phyloP scores from a whole-genome alignment of 257 asterid genomes.

The Euphrasia confusa region DNA sequence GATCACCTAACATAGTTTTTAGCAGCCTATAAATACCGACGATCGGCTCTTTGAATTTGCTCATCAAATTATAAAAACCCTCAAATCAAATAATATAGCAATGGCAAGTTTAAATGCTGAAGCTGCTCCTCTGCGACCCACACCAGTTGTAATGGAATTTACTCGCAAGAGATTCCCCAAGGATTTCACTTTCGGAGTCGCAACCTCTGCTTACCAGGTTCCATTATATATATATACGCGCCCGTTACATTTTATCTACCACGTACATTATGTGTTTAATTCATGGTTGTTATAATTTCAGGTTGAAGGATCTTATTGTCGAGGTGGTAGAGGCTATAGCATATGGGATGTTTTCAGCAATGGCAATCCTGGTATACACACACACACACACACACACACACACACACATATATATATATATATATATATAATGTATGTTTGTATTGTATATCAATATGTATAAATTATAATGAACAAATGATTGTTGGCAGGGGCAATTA shows the following conservation, averaged over 20 bases:
- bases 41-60: too few species aligned
- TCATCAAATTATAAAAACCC: too few species aligned
- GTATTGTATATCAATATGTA: too few species aligned
- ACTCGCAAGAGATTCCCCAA: neutral
- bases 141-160: neutral
- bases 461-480: neutral
- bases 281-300: neutral
- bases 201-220: neutral
- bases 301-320: constrained; percentile 15
- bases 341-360: constrained; percentile 40
- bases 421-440: neutral
- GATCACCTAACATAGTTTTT: too few species aligned
- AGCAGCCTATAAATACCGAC: too few species aligned
- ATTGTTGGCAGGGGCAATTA: constrained; percentile 16
- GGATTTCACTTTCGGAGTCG: neutral
- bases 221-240: too few species aligned
- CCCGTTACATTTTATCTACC: neutral
- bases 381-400: too few species aligned
- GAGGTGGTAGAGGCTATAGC: constrained; percentile 33
- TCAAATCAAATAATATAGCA: too few species aligned
- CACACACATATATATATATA: too few species aligned
- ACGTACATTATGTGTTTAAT: neutral
- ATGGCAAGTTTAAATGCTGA: too few species aligned
- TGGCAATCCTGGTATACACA: constrained; percentile 19
- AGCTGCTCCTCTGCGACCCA: too few species aligned